Base-by-base conservation (phyloP, 2,329 filamentous ascomycete genomes). In the Alternaria consortialis region DNA sequence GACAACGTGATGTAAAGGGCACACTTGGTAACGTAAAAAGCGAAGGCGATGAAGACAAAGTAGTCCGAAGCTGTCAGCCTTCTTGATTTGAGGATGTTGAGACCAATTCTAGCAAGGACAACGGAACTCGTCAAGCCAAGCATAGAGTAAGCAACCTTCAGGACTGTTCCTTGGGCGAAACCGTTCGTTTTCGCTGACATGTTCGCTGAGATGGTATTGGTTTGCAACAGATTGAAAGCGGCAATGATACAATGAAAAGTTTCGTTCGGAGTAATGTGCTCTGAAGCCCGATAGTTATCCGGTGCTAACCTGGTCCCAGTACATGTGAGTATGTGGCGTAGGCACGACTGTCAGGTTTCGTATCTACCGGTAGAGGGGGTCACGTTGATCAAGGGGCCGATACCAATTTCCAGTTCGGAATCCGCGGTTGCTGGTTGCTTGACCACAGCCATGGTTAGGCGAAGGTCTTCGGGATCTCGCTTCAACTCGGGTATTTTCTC, bases 1-100 rank as follows among this genome's bases (percentile, higher is more conserved):
- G 76, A 70, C 13, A 76, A 64, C 3, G 73, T 64, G 32, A 81
- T 72, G 58, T 80, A 81, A 9, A 79, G 48, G 17, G 57, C 53
- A 42, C 67, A 64, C 32, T 67, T 63, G 5, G 54, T 59, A 11
- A 65, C 43, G 58, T 77, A 66, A 56, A 78, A 77, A 25, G 71
- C 68, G 29, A 67, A 63, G 4, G 69, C 66, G 8, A 71, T 12
- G 13, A 71, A 56, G 11, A 77, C 63, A 15, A 77, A 63, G 20
- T 37, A 56, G 23, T 67, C 63, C 2, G 60, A 62, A 7, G 40
- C 53, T 27, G 48, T 62, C 7, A 63, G 20, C 6, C 31, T 48
- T 25, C 55, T 62, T 7, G 55, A 58, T 7, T 20, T 53, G 8
- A 61, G 9, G 5, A 67, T 13, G 13, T 56, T 55, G 48, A 67